Percentiles rank a stretch among this genome's conserved stretches.
Conservation (phyloP, 2,329 filamentous ascomycete species). For the Balansia obtecta region DNA sequence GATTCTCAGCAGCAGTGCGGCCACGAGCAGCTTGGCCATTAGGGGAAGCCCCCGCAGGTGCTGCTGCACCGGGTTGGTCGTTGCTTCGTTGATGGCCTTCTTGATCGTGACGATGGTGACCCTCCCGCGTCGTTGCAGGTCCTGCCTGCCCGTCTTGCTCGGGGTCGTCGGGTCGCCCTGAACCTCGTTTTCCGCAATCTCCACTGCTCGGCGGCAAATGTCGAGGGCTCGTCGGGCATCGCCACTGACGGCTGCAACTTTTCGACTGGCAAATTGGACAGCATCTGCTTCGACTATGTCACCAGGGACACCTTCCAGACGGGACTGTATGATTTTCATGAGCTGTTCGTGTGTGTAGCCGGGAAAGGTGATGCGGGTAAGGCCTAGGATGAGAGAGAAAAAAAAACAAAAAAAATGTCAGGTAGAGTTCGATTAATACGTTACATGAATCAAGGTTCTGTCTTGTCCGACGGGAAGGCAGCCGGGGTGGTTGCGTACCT, state of each 20-base stretch:
- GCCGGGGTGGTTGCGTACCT: constrained; percentile 23
- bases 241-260: constrained; percentile 91
- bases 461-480: not conserved
- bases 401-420: too few species aligned
- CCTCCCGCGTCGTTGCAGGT: constrained; percentile 26
- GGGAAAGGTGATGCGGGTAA: constrained; percentile 92
- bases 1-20: constrained; percentile 66
- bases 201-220: constrained; percentile 88
- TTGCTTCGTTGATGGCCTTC: constrained; percentile 88
- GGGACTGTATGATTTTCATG: constrained; percentile 94
- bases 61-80: constrained; percentile 81
- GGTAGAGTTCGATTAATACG: not conserved
- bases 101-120: constrained; percentile 93
- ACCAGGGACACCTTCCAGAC: constrained; percentile 75
- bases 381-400: constrained; percentile 30
- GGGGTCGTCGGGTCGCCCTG: constrained; percentile 43
- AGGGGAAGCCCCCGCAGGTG: constrained; percentile 74
- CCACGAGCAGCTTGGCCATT: constrained; percentile 72
- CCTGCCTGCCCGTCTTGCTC: constrained; percentile 34
- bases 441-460: not conserved
- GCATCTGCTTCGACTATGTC: constrained; percentile 88
- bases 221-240: constrained; percentile 87
- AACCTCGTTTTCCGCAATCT: constrained; percentile 72
- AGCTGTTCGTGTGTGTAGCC: constrained; percentile 96
- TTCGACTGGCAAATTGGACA: constrained; percentile 89